Evolutionary conservation across 2,329 filamentous ascomycete genomes (phyloP).

Genomic region (Graphium sp.): DNA sequence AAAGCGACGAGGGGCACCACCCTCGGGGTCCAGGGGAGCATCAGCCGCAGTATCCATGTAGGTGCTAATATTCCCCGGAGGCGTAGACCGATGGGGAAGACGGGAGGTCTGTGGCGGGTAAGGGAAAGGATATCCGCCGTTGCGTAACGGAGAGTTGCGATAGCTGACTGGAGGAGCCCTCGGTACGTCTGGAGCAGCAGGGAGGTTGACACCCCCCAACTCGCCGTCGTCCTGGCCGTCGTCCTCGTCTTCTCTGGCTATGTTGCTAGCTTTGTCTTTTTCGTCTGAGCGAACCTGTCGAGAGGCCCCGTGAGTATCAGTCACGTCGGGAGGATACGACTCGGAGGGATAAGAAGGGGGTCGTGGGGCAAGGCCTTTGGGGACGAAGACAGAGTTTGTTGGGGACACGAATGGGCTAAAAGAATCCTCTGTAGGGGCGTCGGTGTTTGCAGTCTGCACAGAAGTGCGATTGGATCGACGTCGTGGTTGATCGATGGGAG

Average conservation of each 20-base stretch:
- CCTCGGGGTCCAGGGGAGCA: no score
- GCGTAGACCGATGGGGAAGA: no score
- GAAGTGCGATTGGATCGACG: constrained; percentile 33
- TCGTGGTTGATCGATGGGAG: constrained; percentile 18
- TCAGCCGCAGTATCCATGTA: no score
- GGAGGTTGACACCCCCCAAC: constrained; percentile 17
- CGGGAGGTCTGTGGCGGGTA: neutral
- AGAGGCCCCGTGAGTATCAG: no score
- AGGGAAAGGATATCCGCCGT: neutral
- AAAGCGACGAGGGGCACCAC: no score
- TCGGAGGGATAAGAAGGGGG: constrained; percentile 39
- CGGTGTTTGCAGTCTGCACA: constrained; percentile 35
- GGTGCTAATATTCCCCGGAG: no score
- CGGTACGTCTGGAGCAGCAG: constrained; percentile 44
- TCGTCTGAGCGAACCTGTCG: no score
- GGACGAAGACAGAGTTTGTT: constrained; percentile 28
- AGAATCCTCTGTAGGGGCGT: constrained; percentile 39
- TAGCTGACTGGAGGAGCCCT: constrained; percentile 41
- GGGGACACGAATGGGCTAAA: constrained; percentile 41
- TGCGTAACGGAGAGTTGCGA: constrained; percentile 25
- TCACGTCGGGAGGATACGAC: constrained; percentile 21
- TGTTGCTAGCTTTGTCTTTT: constrained; percentile 23
- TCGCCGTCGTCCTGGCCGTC: constrained; percentile 21
- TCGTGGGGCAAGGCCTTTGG: constrained; percentile 37
- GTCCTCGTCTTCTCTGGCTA: constrained; percentile 13